Evolutionary conservation across 768 basidiomycete species (phyloP).

Genomic region (Tremella yokohamensis): DNA sequence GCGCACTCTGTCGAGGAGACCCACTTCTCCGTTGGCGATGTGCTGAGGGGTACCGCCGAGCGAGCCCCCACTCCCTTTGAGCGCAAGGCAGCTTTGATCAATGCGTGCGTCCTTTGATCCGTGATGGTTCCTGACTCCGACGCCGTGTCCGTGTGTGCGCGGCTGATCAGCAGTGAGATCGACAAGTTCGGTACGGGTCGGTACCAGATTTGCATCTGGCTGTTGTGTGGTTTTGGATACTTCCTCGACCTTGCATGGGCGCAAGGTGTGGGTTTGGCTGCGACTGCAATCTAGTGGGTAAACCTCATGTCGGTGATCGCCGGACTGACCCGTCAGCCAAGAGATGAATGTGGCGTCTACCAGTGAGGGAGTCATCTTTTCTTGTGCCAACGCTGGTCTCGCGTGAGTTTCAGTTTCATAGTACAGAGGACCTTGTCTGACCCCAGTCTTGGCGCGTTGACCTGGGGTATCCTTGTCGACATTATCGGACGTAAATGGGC

Average conservation of each 20-base stretch:
- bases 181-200: slow-evolving; percentile 46
- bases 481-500: slow-evolving; percentile 50
- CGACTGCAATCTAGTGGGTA: slow-evolving; percentile 40
- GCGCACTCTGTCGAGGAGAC: not conserved
- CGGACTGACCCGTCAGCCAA: slow-evolving; percentile 20
- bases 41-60: slow-evolving; percentile 21
- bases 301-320: slow-evolving; percentile 15
- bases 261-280: slow-evolving; percentile 47
- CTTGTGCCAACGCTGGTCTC: slow-evolving; percentile 48
- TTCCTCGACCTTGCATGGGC: slow-evolving; percentile 48
- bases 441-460: slow-evolving; percentile 37
- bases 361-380: slow-evolving; percentile 32
- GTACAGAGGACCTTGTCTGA: too few species aligned
- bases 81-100: slow-evolving; percentile 45
- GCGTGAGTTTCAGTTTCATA: slow-evolving; percentile 15
- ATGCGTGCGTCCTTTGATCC: slow-evolving; percentile 25
- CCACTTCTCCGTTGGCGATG: slow-evolving; percentile 6
- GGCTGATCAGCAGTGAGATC: slow-evolving; percentile 30
- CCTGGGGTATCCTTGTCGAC: slow-evolving; percentile 48
- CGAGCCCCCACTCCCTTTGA: slow-evolving; percentile 34
- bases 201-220: slow-evolving; percentile 50
- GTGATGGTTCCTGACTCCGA: too few species aligned
- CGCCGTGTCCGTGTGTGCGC: not conserved
- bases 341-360: slow-evolving; percentile 25
- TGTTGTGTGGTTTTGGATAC: slow-evolving; percentile 52